Percentiles rank a stretch among this genome's conserved stretches.
These are phyloP conservation scores for Neofusicoccum laricinum DNA, from an alignment of 2,329 filamentous ascomycete species.

Conservation along the genomic window DNA sequence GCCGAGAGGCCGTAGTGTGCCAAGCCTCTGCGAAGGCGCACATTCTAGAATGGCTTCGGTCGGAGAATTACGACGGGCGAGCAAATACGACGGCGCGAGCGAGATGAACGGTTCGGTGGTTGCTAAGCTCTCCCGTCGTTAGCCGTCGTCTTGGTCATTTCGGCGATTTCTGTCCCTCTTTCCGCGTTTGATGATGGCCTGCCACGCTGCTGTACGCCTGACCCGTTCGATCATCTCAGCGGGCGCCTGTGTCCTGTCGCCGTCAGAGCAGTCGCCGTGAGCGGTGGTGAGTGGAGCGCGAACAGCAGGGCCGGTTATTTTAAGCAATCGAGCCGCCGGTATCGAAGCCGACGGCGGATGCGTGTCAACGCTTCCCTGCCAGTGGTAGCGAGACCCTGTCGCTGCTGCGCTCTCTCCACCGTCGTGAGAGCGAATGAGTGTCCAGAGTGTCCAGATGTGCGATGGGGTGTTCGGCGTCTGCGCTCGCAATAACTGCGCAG, in stretches of 20 bases:
- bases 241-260: neutral
- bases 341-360: neutral
- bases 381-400: neutral
- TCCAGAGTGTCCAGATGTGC: neutral
- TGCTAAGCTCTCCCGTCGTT: neutral
- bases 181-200: neutral
- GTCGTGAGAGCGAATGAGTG: neutral
- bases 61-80: neutral
- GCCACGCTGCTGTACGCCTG: neutral
- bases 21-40: neutral
- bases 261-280: neutral
- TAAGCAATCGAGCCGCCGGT: neutral
- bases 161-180: neutral
- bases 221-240: neutral
- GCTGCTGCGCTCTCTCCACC: neutral
- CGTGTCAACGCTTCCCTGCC: neutral
- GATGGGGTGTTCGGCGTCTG: neutral
- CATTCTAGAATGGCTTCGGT: neutral
- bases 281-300: neutral
- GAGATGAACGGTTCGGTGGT: neutral
- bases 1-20: slow-evolving; percentile 7
- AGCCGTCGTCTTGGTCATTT: neutral
- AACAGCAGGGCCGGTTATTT: neutral
- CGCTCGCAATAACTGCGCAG: neutral
- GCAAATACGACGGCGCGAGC: neutral